Percentiles rank a stretch among this genome's conserved stretches.
Evolutionary conservation across 495 filamentous ascomycete genomes (phyloP).

Genomic region (Chaetomium tenue): DNA sequence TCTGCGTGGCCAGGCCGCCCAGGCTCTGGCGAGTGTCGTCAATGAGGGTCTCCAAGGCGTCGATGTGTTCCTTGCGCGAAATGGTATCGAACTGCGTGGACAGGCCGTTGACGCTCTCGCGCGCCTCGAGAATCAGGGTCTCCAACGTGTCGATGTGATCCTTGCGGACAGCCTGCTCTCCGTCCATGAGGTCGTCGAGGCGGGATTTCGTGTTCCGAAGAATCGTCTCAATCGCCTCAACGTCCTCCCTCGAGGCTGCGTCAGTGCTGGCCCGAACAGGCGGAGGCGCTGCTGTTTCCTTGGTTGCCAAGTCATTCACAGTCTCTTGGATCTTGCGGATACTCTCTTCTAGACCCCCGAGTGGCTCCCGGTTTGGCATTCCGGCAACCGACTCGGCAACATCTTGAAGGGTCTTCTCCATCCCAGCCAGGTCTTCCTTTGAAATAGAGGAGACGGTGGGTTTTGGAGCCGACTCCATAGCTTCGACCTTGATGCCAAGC

Average conservation of each 20-base stretch:
- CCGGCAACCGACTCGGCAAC: slow-evolving; percentile 60
- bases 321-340: slow-evolving; percentile 40
- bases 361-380: slow-evolving; percentile 47
- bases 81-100: slow-evolving; percentile 57
- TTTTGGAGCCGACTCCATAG: slow-evolving; percentile 63
- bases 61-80: slow-evolving; percentile 68
- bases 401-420: slow-evolving; percentile 45
- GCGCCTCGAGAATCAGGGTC: slow-evolving; percentile 64
- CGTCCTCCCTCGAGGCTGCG: slow-evolving; percentile 66
- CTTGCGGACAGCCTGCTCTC: slow-evolving; percentile 60
- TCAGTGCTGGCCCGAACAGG: slow-evolving; percentile 36
- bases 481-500: slow-evolving; percentile 77
- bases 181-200: slow-evolving; percentile 72
- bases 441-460: slow-evolving; percentile 39
- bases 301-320: slow-evolving; percentile 32
- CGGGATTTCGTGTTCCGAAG: slow-evolving; percentile 79
- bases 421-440: slow-evolving; percentile 44
- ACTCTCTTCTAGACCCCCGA: slow-evolving; percentile 29
- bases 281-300: slow-evolving; percentile 28
- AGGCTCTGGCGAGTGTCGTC: slow-evolving; percentile 67
- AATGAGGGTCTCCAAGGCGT: slow-evolving; percentile 64
- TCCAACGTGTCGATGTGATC: slow-evolving; percentile 77
- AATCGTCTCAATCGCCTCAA: slow-evolving; percentile 83
- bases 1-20: slow-evolving; percentile 53
- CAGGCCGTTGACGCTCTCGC: slow-evolving; percentile 63